phyloP scores from a whole-genome alignment of 1,284 basidiomycete genomes.

The Porogramme epimiltina region DNA sequence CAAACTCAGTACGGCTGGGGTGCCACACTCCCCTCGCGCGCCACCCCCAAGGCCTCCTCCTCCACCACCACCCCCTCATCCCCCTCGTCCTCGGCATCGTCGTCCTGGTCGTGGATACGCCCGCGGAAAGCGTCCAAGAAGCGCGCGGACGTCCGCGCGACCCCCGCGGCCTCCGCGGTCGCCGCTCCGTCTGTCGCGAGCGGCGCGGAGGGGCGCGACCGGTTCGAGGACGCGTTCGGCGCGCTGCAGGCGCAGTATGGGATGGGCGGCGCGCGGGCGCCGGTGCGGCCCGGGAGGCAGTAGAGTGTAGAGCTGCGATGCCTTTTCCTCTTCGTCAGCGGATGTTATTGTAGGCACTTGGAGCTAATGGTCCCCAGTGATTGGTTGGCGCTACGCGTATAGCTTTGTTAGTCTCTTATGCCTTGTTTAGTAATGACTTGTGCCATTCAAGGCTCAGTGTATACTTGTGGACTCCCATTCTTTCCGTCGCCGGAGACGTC shows the following conservation, averaged over 20 bases:
- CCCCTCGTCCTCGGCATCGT: background rate
- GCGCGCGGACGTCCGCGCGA: background rate
- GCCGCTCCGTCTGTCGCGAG: too few species aligned
- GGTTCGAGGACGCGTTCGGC: conserved; percentile 6
- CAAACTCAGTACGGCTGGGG: conserved; percentile 14
- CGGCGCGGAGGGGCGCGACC: too few species aligned
- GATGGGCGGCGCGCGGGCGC: conserved; percentile 1
- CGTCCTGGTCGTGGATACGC: conserved; percentile 2
- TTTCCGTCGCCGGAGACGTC: conserved; percentile 62
- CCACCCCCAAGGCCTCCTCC: background rate
- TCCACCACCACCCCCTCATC: background rate
- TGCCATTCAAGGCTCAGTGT: too few species aligned
- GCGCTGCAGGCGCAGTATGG: conserved; percentile 9
- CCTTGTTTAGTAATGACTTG: too few species aligned
- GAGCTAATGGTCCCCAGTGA: too few species aligned
- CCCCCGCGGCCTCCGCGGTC: background rate
- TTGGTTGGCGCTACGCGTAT: too few species aligned
- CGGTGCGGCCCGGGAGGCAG: background rate
- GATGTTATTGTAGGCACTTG: too few species aligned
- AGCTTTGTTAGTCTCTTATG: too few species aligned
- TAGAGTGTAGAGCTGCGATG: too few species aligned
- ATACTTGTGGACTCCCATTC: conserved; percentile 64
- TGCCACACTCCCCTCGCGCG: background rate
- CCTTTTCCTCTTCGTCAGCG: too few species aligned
- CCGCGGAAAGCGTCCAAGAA: background rate